Evolutionary conservation across 192 early-diverging fungal species (phyloP).

Genomic region (Coemansia sp.): DNA sequence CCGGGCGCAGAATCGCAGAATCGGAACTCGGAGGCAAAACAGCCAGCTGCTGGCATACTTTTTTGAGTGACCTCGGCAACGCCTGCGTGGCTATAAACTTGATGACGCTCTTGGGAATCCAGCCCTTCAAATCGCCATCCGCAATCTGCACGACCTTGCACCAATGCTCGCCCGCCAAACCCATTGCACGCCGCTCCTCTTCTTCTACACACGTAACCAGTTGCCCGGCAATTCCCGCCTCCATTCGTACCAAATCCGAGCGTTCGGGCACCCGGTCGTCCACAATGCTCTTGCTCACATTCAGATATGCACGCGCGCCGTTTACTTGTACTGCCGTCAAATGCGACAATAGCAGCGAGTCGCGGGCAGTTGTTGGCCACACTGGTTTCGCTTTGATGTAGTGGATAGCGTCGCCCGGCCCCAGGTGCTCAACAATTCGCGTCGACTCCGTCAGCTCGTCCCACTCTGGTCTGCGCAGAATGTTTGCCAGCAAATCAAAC

Average conservation of each 20-base stretch:
- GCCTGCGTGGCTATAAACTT: constrained; percentile 57
- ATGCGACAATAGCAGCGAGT: constrained; percentile 49
- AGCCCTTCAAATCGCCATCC: constrained; percentile 53
- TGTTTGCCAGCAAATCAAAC: constrained; percentile 49
- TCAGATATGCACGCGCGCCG: constrained; percentile 22
- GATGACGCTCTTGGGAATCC: constrained; percentile 53
- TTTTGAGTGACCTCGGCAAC: constrained; percentile 52
- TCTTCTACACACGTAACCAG: constrained; percentile 21
- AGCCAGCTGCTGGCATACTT: constrained; percentile 42
- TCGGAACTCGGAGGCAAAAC: constrained; percentile 14
- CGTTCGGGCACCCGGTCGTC: constrained; percentile 36
- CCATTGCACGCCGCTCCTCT: constrained; percentile 20
- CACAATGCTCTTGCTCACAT: constrained; percentile 46
- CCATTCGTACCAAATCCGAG: constrained; percentile 52
- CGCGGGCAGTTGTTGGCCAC: constrained; percentile 54
- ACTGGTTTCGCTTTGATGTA: constrained; percentile 51
- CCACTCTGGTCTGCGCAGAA: constrained; percentile 48
- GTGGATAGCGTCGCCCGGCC: constrained; percentile 33
- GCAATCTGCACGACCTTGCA: constrained; percentile 51
- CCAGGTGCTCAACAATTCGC: constrained; percentile 34
- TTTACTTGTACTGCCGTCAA: constrained; percentile 10
- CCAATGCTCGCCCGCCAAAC: constrained; percentile 20
- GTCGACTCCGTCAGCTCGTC: constrained; percentile 49
- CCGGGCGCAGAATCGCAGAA: constrained; percentile 26
- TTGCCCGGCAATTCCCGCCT: constrained; percentile 53